Evolutionary conservation across 2,329 filamentous ascomycete species (phyloP).

Genomic region (Aspergillus clavatus): DNA sequence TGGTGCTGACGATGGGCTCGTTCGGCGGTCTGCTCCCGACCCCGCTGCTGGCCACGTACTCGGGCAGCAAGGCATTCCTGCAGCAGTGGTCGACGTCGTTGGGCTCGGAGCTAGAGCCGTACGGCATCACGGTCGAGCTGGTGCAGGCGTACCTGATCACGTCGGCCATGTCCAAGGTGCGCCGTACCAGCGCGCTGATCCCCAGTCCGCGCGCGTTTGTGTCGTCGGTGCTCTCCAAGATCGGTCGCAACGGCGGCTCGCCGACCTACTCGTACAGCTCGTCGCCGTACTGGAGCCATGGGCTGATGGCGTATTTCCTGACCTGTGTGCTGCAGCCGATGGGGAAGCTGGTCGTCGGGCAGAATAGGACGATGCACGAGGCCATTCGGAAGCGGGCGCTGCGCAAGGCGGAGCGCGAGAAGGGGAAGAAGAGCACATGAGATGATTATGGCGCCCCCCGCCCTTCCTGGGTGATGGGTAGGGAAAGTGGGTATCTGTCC

Average conservation of each 20-base stretch:
- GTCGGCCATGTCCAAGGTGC: constrained; percentile 95
- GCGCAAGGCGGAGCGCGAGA: constrained; percentile 79
- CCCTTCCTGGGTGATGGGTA: too few relatives aligned
- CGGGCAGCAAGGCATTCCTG: constrained; percentile 94
- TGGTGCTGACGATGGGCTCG: constrained; percentile 96
- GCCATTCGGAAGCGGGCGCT: constrained; percentile 77
- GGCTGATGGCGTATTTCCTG: constrained; percentile 78
- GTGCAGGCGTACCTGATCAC: constrained; percentile 90
- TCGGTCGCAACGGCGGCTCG: constrained; percentile 71
- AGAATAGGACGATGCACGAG: constrained; percentile 70
- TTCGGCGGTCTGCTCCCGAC: constrained; percentile 91
- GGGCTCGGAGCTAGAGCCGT: constrained; percentile 71
- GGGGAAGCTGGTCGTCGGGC: constrained; percentile 51
- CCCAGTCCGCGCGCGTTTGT: constrained; percentile 83
- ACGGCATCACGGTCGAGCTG: constrained; percentile 84
- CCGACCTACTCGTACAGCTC: constrained; percentile 77
- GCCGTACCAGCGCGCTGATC: constrained; percentile 69
- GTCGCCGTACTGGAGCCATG: constrained; percentile 91
- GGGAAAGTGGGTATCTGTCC: too few relatives aligned
- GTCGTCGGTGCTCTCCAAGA: constrained; percentile 67
- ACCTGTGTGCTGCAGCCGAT: constrained; percentile 56
- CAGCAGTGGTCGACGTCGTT: constrained; percentile 92
- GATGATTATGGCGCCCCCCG: too few relatives aligned
- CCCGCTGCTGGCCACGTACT: constrained; percentile 90
- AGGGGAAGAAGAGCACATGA: constrained; percentile 46